Evolutionary conservation across 2,329 filamentous ascomycete genomes (phyloP).

Genomic region (Monilinia fructicola): DNA sequence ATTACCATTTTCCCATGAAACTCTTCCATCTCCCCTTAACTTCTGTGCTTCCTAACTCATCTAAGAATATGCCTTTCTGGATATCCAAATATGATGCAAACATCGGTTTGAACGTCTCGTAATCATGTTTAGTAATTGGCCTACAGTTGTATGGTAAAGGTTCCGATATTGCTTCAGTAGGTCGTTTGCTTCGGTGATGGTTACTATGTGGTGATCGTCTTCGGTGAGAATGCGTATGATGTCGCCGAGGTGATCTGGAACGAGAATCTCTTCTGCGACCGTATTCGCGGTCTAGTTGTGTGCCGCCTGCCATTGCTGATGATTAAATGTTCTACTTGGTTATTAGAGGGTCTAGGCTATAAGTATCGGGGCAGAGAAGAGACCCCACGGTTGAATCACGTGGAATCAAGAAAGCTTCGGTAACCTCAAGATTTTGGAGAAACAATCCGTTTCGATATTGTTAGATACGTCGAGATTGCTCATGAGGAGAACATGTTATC

Average conservation of each 20-base stretch:
- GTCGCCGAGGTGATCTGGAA: slow-evolving; percentile 25
- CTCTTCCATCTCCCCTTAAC: slow-evolving; percentile 87
- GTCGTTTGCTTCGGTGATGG: slow-evolving; percentile 37
- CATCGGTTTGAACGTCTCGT: slow-evolving; percentile 64
- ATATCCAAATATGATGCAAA: slow-evolving; percentile 85
- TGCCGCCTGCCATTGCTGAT: slow-evolving; percentile 22
- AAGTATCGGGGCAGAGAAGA: not conserved
- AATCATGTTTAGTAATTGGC: slow-evolving; percentile 66
- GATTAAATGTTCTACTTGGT: not conserved
- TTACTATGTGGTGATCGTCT: slow-evolving; percentile 31
- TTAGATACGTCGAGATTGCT: no score
- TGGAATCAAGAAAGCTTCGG: not conserved
- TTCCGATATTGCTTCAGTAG: slow-evolving; percentile 37
- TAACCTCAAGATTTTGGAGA: not conserved
- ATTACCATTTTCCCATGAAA: slow-evolving; percentile 82
- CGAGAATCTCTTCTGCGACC: slow-evolving; percentile 23
- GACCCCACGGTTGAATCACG: not conserved
- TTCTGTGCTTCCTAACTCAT: slow-evolving; percentile 72
- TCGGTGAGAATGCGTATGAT: slow-evolving; percentile 27
- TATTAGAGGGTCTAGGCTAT: not conserved
- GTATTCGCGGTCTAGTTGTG: not conserved
- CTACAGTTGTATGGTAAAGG: slow-evolving; percentile 65
- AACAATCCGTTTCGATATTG: no score
- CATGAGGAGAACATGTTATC: no score
- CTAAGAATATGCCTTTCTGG: slow-evolving; percentile 74